Evolutionary conservation across 2,329 filamentous ascomycete genomes (phyloP).

Genomic region (Metarhizium guizhouense): DNA sequence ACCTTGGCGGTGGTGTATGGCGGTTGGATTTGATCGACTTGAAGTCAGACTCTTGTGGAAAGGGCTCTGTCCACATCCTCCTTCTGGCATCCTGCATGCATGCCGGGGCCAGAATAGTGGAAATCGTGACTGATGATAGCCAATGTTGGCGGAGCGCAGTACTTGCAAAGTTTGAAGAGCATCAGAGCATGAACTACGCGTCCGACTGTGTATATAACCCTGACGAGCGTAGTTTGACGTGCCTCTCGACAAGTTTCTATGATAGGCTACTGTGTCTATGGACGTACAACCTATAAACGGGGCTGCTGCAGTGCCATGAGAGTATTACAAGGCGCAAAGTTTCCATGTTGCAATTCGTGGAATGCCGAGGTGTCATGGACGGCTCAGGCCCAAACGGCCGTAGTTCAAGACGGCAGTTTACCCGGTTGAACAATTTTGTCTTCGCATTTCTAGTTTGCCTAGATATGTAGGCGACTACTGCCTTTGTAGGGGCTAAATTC

Average conservation of each 20-base stretch:
- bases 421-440: no score
- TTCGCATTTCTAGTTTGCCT: no score
- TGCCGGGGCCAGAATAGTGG: constrained; percentile 64
- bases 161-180: constrained; percentile 67
- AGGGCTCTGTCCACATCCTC: constrained; percentile 23
- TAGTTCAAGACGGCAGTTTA: no score
- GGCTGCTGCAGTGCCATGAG: neutral
- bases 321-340: no score
- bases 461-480: no score
- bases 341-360: no score
- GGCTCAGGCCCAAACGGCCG: no score
- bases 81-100: constrained; percentile 94
- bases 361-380: no score
- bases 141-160: constrained; percentile 53
- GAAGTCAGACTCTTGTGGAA: constrained; percentile 8
- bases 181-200: constrained; percentile 93
- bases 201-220: constrained; percentile 53
- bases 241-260: constrained; percentile 70
- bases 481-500: no score
- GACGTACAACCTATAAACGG: constrained; percentile 24
- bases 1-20: constrained; percentile 81
- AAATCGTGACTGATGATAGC: constrained; percentile 27
- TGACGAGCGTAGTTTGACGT: constrained; percentile 24
- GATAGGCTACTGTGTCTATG: constrained; percentile 63
- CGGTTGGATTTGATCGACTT: constrained; percentile 55